Evolutionary conservation across 73 alveolate genomes (phyloP).

Genomic region (Paramecium bursaria): DNA sequence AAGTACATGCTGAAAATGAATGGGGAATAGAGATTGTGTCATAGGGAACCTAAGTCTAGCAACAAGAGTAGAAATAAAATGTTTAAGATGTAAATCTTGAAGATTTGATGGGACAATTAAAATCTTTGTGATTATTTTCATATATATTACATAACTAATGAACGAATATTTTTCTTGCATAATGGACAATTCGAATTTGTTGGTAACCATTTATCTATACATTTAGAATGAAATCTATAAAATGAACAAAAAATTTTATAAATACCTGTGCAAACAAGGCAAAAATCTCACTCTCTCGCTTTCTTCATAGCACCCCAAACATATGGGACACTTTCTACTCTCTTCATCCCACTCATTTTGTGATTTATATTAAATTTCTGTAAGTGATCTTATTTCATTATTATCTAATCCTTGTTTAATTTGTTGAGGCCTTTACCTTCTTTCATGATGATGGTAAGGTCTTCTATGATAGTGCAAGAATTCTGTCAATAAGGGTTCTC

Average conservation of each 20-base stretch:
- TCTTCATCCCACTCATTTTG: slow-evolving; percentile 41
- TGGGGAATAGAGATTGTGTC: slow-evolving; percentile 85
- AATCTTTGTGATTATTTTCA: slow-evolving; percentile 48
- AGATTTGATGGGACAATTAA: slow-evolving; percentile 7
- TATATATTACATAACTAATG: slow-evolving; percentile 23
- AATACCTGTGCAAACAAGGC: slow-evolving; percentile 49
- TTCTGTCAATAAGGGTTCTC: too few species aligned
- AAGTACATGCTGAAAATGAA: slow-evolving; percentile 71
- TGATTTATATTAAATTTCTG: slow-evolving; percentile 1
- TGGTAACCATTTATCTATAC: slow-evolving; percentile 36
- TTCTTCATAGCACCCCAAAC: slow-evolving; percentile 14
- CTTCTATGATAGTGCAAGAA: not conserved
- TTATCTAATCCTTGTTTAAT: slow-evolving; percentile 38
- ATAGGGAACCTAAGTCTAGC: slow-evolving; percentile 40
- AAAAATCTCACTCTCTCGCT: slow-evolving; percentile 28
- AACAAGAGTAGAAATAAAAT: slow-evolving; percentile 7
- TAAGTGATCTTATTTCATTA: slow-evolving; percentile 20
- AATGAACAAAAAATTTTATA: too few species aligned
- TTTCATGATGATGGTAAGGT: not conserved
- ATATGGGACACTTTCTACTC: slow-evolving; percentile 7
- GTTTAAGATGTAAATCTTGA: not conserved
- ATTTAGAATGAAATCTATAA: slow-evolving; percentile 47
- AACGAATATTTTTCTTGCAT: slow-evolving; percentile 30
- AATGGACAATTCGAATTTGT: slow-evolving; percentile 37
- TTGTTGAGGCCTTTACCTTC: not conserved